Conservation (phyloP, 2,329 filamentous ascomycete species). For the Rhynchosporium graminicola region DNA sequence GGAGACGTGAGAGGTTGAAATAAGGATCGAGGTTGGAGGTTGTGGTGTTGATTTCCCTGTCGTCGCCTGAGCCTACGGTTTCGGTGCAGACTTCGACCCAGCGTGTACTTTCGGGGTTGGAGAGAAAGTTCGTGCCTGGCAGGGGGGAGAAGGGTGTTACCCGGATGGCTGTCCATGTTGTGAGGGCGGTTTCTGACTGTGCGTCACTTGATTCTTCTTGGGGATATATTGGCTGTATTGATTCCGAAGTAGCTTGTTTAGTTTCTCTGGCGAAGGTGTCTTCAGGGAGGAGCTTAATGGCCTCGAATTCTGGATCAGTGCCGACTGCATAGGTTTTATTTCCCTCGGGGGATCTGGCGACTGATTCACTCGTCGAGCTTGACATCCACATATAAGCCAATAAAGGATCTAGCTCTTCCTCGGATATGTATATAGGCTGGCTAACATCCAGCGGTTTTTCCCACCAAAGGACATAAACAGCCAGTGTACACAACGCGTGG, state of each 20-base stretch:
- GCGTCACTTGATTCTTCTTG: neutral
- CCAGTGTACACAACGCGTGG: constrained; percentile 2
- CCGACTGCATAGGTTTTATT: neutral
- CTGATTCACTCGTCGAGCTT: neutral
- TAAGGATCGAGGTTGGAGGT: neutral
- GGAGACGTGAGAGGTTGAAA: neutral
- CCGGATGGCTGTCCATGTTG: neutral
- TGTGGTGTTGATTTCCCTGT: neutral
- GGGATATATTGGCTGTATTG: neutral
- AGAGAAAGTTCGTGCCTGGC: neutral
- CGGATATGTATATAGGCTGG: neutral
- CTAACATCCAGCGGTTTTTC: neutral
- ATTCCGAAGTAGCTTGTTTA: too few species aligned
- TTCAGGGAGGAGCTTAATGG: neutral
- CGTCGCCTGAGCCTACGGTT: neutral
- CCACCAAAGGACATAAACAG: constrained; percentile 5
- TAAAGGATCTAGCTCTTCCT: neutral
- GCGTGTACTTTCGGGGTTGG: neutral
- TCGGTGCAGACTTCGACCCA: neutral
- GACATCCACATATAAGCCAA: neutral
- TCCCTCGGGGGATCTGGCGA: too few species aligned
- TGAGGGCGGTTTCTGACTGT: neutral
- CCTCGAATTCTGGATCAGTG: neutral
- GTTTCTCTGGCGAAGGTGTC: neutral
- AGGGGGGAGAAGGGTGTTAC: neutral